Evolutionary conservation across 768 basidiomycete genomes (phyloP).

Genomic region (Kwoniella dejecticola): DNA sequence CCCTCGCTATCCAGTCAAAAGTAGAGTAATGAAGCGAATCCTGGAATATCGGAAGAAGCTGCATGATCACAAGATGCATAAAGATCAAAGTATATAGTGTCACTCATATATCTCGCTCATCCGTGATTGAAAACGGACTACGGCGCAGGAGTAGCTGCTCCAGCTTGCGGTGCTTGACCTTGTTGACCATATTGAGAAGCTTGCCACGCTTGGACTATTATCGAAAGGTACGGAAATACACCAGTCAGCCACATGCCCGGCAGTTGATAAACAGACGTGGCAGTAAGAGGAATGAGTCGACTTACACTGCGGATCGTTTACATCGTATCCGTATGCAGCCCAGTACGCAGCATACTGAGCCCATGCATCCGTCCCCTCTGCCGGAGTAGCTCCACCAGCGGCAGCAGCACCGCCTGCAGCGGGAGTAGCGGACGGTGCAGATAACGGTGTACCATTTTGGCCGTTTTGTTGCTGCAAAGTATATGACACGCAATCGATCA

Average conservation of each 20-base stretch:
- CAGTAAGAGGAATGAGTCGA: not conserved
- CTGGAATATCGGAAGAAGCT: no score
- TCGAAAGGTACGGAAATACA: not conserved
- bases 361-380: conserved; percentile 42
- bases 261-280: not conserved
- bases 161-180: conserved; percentile 27
- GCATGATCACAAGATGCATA: not conserved
- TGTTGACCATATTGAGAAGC: conserved; percentile 48
- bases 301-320: conserved; percentile 54
- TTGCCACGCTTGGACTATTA: conserved; percentile 55
- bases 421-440: conserved; percentile 22
- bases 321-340: conserved; percentile 54
- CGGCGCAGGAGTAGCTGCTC: conserved; percentile 16
- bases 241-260: not conserved
- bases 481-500: not conserved
- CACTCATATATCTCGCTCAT: not conserved
- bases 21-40: no score
- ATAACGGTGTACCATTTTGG: conserved; percentile 23
- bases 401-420: conserved; percentile 28
- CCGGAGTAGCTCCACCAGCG: conserved; percentile 34
- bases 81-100: not conserved
- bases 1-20: no score
- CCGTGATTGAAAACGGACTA: not conserved
- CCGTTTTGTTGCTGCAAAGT: conserved; percentile 28
- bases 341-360: conserved; percentile 54